Percentiles rank a stretch among this genome's conserved stretches.
Evolutionary conservation across 139 green algal genomes (phyloP).

Genomic region (Chlorella ohadii): DNA sequence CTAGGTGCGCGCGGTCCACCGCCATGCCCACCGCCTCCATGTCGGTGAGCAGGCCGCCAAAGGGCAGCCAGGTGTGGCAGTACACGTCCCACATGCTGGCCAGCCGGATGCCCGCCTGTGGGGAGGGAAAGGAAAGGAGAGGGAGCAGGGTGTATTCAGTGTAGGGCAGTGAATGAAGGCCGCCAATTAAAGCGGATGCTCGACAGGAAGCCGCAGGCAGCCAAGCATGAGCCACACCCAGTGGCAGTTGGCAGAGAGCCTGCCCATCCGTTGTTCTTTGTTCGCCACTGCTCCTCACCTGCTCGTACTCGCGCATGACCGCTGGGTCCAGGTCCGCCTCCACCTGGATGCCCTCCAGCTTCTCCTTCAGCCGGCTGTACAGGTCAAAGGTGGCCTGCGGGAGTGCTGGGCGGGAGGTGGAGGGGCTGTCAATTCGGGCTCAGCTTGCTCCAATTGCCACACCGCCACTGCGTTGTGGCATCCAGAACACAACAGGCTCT

Average conservation of each 20-base stretch:
- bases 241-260: too few species aligned
- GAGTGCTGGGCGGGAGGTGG: not conserved
- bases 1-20: constrained; percentile 64
- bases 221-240: too few species aligned
- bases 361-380: constrained; percentile 48
- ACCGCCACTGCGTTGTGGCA: too few species aligned
- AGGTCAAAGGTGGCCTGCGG: constrained; percentile 83
- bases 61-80: constrained; percentile 76
- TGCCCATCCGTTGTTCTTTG: too few species aligned
- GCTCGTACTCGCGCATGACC: constrained; percentile 20
- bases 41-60: constrained; percentile 93
- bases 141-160: too few species aligned
- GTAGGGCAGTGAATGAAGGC: too few species aligned
- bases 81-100: constrained; percentile 87
- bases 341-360: constrained; percentile 43
- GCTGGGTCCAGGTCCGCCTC: constrained; percentile 17
- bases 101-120: constrained; percentile 12
- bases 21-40: constrained; percentile 90
- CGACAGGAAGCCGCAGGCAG: too few species aligned
- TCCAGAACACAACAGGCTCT: too few species aligned
- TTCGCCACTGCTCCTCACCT: too few species aligned
- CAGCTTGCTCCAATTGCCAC: too few species aligned
- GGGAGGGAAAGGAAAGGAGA: not conserved
- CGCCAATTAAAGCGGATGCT: too few species aligned
- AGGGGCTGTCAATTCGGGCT: too few species aligned